Conservation (phyloP, 2,329 filamentous ascomycete species). For the Penicillium brasilianum region DNA sequence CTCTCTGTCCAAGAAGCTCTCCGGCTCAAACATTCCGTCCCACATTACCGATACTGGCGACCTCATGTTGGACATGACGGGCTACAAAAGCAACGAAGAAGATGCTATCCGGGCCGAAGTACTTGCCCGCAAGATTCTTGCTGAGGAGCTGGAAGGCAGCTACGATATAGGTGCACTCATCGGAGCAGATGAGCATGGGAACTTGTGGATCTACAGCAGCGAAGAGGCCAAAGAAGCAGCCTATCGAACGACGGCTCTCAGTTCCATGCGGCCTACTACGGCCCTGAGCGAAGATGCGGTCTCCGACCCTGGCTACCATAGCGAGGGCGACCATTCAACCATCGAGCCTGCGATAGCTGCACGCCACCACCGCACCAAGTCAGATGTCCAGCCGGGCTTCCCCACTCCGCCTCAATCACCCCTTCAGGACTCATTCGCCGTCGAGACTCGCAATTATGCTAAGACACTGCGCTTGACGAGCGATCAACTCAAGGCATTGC, state of each 20-base stretch:
- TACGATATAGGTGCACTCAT: constrained; percentile 97
- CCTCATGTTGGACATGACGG: constrained; percentile 97
- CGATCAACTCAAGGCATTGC: constrained; percentile 86
- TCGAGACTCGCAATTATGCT: constrained; percentile 86
- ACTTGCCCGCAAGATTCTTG: constrained; percentile 88
- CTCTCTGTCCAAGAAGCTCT: constrained; percentile 83
- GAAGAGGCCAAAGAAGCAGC: constrained; percentile 94
- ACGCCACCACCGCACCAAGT: constrained; percentile 64
- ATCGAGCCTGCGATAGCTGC: constrained; percentile 65
- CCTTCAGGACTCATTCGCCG: constrained; percentile 52
- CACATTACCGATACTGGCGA: constrained; percentile 92
- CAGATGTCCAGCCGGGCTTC: constrained; percentile 71
- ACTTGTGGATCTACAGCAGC: constrained; percentile 99
- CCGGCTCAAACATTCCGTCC: constrained; percentile 87
- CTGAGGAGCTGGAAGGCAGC: constrained; percentile 90
- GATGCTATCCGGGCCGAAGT: constrained; percentile 90
- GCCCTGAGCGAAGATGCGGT: constrained; percentile 73
- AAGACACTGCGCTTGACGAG: constrained; percentile 95
- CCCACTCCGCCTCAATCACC: constrained; percentile 63
- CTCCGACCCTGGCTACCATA: constrained; percentile 94
- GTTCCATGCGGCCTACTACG: constrained; percentile 57
- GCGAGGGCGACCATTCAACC: constrained; percentile 74
- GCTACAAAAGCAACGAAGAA: constrained; percentile 92
- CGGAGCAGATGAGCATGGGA: constrained; percentile 91
- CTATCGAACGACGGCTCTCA: constrained; percentile 64